Base-by-base conservation (phyloP, 225 moss, liverwort and hornwort species). In the Pseudisothecium myosuroides region DNA sequence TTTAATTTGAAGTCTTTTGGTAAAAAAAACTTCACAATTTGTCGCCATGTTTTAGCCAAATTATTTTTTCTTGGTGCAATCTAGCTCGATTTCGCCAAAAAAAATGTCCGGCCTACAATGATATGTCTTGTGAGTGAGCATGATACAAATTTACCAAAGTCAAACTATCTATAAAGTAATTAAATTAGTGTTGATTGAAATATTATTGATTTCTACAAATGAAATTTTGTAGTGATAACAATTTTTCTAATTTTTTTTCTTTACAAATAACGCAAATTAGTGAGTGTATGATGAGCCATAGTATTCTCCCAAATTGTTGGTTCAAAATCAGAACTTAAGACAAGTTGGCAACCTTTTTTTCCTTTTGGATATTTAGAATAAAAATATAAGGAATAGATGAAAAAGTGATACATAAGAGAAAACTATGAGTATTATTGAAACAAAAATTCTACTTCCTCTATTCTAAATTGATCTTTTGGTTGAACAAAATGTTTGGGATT, bases 321-420 rank as follows among this genome's bases (percentile, higher is more conserved):
- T 36, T 14, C 22, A 14, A 54, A 23, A 50, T 22, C 5, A 54
- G 23, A 52, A 8, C 1, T 55, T 55, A 10, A 7, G 2, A 74
- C 2, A 74, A 52, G 23, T 76, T 76, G 4, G 0, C 3, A 76
- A 15, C 1, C 3, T 76, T 8, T 27, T 2, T 28, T 27, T 28
- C 43, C 1, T 7, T 17, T 49, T 10, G 3, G 2, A 6, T 1
- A 2, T 4, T 4, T 49, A 19, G 7, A 20, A 11, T 49, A 19
- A 74, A 69, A 49, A 17, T 49, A 49, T 12, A 19, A 47, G 2
- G 19, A 49, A 31, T 31, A 31, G 19, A 12, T 29, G 4, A 75
- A 75, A 47, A 75, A 19, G 31, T 19, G 19, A 49, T 17, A 19
- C 2, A 49, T 6, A 47, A 39, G 31, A 47, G 0, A 47, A 29